phyloP scores from a whole-genome alignment of 108 stramenopile genomes.

The Cyclostephanos tholiformis region DNA sequence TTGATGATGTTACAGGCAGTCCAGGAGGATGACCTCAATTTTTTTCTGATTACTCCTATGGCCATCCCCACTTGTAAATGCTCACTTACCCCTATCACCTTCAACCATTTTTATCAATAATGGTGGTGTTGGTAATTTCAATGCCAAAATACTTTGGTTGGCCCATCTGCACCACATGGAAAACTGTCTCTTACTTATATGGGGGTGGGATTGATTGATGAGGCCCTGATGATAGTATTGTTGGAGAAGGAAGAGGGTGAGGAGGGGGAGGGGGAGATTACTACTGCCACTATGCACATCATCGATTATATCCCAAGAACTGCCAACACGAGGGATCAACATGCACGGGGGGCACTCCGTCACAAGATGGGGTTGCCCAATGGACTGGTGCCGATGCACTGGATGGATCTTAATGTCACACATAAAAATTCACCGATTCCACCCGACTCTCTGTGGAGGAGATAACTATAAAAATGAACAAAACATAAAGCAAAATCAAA shows the following conservation, averaged over 20 bases:
- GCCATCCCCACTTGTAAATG: conserved; percentile 58
- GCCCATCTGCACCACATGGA: conserved; percentile 20
- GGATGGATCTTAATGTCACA: conserved; percentile 24
- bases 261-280: not conserved
- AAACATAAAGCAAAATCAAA: no score
- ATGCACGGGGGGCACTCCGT: conserved; percentile 42
- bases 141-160: conserved; percentile 55
- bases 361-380: conserved; percentile 46
- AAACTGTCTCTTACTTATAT: conserved; percentile 28
- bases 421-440: not conserved
- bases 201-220: conserved; percentile 19
- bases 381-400: conserved; percentile 43
- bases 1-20: not conserved
- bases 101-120: conserved; percentile 58
- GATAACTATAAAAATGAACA: no score
- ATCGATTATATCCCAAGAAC: conserved; percentile 34
- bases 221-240: conserved; percentile 4
- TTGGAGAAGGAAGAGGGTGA: not conserved
- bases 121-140: conserved; percentile 33
- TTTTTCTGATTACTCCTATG: conserved; percentile 67
- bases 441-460: no score
- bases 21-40: conserved; percentile 39
- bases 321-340: conserved; percentile 46
- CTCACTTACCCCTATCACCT: conserved; percentile 56
- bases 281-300: no score